Evolutionary conservation across 805 yeast species (phyloP).

Genomic region (Millerago galiae): DNA sequence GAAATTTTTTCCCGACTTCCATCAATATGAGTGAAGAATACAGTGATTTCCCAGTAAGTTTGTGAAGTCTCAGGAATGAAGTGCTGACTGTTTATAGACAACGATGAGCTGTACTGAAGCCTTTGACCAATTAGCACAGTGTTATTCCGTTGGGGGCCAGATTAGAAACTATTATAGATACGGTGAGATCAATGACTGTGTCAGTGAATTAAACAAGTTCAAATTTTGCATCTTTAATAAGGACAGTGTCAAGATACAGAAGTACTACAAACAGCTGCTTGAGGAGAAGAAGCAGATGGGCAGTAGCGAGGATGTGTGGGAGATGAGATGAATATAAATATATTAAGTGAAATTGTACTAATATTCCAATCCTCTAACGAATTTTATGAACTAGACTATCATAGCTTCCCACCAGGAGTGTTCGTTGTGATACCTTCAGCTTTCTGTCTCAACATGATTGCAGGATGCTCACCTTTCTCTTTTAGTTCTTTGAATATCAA

Average conservation of each 20-base stretch:
- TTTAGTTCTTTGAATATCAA: conserved; percentile 75
- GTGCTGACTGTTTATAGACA: no score
- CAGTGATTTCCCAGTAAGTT: conserved; percentile 21
- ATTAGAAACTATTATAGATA: conserved; percentile 75
- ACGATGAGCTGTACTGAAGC: conserved; percentile 77
- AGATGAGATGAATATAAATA: conserved; percentile 17
- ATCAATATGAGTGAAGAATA: conserved; percentile 5
- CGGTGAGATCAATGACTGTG: conserved; percentile 72
- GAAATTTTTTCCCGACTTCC: no score
- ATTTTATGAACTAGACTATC: conserved; percentile 1
- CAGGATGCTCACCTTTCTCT: conserved; percentile 82
- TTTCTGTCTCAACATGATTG: conserved; percentile 83
- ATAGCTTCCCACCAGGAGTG: conserved; percentile 40
- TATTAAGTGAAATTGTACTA: background rate
- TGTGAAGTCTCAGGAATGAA: no score
- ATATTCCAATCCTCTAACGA: no score
- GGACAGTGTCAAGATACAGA: conserved; percentile 58
- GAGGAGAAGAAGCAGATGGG: conserved; percentile 61
- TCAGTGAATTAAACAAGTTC: conserved; percentile 61
- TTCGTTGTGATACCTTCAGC: conserved; percentile 42
- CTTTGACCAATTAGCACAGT: conserved; percentile 77
- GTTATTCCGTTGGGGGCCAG: conserved; percentile 91
- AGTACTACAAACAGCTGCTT: conserved; percentile 59
- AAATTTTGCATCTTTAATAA: conserved; percentile 70
- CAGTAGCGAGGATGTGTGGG: conserved; percentile 85